A percentile compares a stretch with the other conserved stretches of the same genome.
Conservation (phyloP, 306 rosid species). For the Pyrus communis region DNA sequence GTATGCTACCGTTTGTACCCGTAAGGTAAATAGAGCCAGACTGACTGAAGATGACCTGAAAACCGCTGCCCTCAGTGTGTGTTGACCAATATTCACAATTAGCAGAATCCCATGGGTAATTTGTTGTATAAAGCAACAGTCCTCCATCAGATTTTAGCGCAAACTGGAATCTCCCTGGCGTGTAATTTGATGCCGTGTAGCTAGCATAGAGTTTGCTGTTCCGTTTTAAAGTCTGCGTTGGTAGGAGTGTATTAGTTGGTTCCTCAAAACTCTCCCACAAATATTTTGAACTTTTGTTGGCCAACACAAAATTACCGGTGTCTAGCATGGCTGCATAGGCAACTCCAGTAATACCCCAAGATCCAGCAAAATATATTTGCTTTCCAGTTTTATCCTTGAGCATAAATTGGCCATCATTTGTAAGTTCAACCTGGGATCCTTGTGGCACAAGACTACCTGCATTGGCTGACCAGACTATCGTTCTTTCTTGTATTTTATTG, state of each 20-base stretch:
- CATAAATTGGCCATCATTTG: slow-evolving; percentile 15
- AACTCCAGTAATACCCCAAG: not conserved
- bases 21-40: not conserved
- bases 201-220: too few species aligned
- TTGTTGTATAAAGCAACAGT: too few species aligned
- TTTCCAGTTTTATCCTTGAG: slow-evolving; percentile 23
- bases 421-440: slow-evolving; percentile 31
- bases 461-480: slow-evolving; percentile 43
- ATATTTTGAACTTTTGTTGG: not conserved
- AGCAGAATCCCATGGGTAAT: too few species aligned
- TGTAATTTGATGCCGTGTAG: too few species aligned
- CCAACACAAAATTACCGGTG: slow-evolving; percentile 17
- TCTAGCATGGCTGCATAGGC: slow-evolving; percentile 18
- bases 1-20: not conserved
- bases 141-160: too few species aligned
- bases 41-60: not conserved
- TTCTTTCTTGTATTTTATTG: slow-evolving; percentile 26
- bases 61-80: not conserved
- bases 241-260: too few species aligned
- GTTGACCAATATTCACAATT: not conserved
- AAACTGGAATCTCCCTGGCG: too few species aligned
- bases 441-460: not conserved
- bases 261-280: not conserved
- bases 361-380: not conserved
- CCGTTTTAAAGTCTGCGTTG: too few species aligned